A percentile compares a stretch with the other conserved stretches of the same genome.
Conservation (phyloP, 805 yeast species). For the Peterozyma toletana region DNA sequence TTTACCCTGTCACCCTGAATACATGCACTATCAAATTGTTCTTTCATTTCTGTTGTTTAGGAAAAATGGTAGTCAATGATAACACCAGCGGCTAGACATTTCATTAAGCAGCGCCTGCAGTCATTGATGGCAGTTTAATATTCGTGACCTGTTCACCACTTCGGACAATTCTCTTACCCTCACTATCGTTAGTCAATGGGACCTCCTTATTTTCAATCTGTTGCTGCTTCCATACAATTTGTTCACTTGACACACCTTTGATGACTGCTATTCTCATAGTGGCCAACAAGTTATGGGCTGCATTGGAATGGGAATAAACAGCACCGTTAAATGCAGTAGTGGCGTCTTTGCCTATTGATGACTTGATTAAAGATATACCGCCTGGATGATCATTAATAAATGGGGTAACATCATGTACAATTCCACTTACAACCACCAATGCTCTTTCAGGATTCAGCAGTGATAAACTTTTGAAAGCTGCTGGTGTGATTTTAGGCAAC, state of each 20-base stretch:
- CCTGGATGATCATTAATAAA: constrained; percentile 94
- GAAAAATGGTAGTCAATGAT: too few species aligned
- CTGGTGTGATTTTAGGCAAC: constrained; percentile 57
- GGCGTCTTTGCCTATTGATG: constrained; percentile 89
- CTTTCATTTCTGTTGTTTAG: too few species aligned
- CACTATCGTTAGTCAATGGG: constrained; percentile 44
- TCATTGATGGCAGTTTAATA: constrained; percentile 33
- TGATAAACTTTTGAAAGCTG: constrained; percentile 34
- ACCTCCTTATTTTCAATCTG: constrained; percentile 59
- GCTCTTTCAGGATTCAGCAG: constrained; percentile 26
- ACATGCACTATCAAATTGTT: too few species aligned
- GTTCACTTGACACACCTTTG: constrained; percentile 66
- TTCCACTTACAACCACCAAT: constrained; percentile 79
- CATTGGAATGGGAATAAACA: constrained; percentile 87
- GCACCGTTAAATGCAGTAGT: constrained; percentile 94
- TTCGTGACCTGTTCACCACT: constrained; percentile 56
- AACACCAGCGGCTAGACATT: too few species aligned
- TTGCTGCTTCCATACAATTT: constrained; percentile 75
- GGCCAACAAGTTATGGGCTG: constrained; percentile 84
- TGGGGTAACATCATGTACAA: constrained; percentile 89
- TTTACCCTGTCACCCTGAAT: too few species aligned
- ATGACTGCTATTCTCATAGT: constrained; percentile 91
- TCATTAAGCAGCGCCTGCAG: constrained; percentile 49
- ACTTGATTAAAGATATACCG: constrained; percentile 68
- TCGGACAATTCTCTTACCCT: constrained; percentile 48